Evolutionary conservation across 2,329 filamentous ascomycete genomes (phyloP).

Genomic region (Curvularia eragrostidis): DNA sequence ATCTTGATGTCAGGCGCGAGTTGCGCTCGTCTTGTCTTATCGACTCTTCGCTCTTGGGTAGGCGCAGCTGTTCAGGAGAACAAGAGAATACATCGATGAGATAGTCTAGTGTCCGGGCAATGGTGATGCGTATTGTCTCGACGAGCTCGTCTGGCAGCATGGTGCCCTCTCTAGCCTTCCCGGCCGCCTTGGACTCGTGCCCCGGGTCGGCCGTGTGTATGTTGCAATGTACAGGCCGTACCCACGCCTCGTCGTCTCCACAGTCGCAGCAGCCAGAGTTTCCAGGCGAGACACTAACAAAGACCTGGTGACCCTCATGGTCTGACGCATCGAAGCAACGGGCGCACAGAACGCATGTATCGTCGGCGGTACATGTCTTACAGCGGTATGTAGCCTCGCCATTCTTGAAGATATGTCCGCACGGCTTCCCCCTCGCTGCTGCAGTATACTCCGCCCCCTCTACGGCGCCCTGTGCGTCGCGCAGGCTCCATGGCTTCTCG

Average conservation of each 20-base stretch:
- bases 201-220: conserved; percentile 75
- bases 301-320: conserved; percentile 90
- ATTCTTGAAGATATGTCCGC: conserved; percentile 94
- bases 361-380: conserved; percentile 91
- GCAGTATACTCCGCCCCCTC: conserved; percentile 96
- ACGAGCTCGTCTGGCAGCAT: conserved; percentile 76
- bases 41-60: conserved; percentile 81
- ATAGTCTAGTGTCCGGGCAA: conserved; percentile 87
- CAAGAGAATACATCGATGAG: conserved; percentile 98
- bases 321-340: conserved; percentile 95
- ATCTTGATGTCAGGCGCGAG: conserved; percentile 77
- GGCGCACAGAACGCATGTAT: conserved; percentile 93
- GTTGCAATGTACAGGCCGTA: conserved; percentile 83
- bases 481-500: conserved; percentile 73
- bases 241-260: conserved; percentile 94
- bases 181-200: conserved; percentile 53
- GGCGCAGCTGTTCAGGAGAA: conserved; percentile 90
- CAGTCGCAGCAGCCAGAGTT: conserved; percentile 98
- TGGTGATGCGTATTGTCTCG: conserved; percentile 81
- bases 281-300: conserved; percentile 83
- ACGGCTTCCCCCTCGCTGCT: conserved; percentile 87
- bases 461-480: conserved; percentile 86
- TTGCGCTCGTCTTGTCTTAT: conserved; percentile 81
- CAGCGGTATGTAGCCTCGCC: conserved; percentile 95
- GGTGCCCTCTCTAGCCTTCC: conserved; percentile 63